Base-by-base conservation (phyloP, 2,329 filamentous ascomycete species). In the Fusarium sp. region DNA sequence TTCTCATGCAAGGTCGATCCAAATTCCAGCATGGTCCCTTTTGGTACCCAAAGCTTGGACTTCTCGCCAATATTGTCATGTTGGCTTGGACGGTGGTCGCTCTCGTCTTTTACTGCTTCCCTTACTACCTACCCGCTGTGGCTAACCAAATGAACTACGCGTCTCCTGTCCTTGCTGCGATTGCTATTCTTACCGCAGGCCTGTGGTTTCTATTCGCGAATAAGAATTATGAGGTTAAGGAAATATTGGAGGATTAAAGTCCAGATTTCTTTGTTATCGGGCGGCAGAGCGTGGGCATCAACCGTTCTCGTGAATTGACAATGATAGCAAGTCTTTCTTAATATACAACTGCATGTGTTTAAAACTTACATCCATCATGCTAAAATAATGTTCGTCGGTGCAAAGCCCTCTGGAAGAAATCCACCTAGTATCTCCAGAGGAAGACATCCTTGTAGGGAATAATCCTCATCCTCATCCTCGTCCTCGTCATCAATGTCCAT, bases 71-170 rank as follows among this genome's bases (percentile, higher is more conserved):
- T 4, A 13, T 61, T 21, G n/a, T 26, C 5, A 59, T 61, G 55
- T 20, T 61, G 10, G 28, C 29, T 6, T 43, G 55, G 57, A 37
- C 24, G 7, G n/a, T 21, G 11, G 28, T 60, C 5, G 54, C 54
- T 24, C 23, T 59, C 2, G 12, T 50, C 5, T 59, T 60, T 11
- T 60, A 60, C n/a, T 60, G 57, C 3, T 60, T 59, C 15, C 57
- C 42, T 3, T 60, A 59, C 35, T 60, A 50, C 8, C 20, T 39
- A 1, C 42, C 35, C 4, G 57, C 37, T 1, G 31, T 33, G 1
- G 54, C 54, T 20, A 16, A 35, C 16, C 57, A 59, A 18, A 60
- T 59, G 35, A 59, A 59, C 4, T 59, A 59, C 13, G 57, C 57
- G 2, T 59, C 54, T 5, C 26, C 54, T 6, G 54, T 60, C 1